Percentiles rank a stretch among this genome's conserved stretches.
Evolutionary conservation across 768 basidiomycete genomes (phyloP).

Genomic region (Coprinopsis marcescibilis): DNA sequence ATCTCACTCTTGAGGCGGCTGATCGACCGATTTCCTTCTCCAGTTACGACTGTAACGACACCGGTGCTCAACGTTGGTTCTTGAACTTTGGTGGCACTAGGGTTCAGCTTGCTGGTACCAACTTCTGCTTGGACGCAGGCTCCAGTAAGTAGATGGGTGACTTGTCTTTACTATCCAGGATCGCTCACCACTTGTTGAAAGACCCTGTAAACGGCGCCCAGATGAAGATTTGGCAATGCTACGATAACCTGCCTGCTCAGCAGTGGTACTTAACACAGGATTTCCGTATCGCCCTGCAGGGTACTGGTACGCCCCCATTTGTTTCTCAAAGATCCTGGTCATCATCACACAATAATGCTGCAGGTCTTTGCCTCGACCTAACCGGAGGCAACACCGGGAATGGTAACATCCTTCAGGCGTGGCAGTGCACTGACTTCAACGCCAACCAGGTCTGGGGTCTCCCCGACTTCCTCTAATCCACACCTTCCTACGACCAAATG

Average conservation of each 20-base stretch:
- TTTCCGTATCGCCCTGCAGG: slow-evolving; percentile 23
- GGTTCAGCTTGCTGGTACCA: slow-evolving; percentile 24
- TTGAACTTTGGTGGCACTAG: slow-evolving; percentile 21
- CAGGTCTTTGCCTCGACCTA: slow-evolving; percentile 7
- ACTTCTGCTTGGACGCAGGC: slow-evolving; percentile 32
- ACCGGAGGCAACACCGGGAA: slow-evolving; percentile 3
- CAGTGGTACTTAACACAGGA: slow-evolving; percentile 26
- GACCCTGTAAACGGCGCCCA: slow-evolving; percentile 24
- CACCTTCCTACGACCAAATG: not conserved
- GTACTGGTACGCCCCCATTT: slow-evolving; percentile 13
- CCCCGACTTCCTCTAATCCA: not conserved
- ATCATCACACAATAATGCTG: not conserved
- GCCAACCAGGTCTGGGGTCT: slow-evolving; percentile 5
- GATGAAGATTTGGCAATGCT: slow-evolving; percentile 33
- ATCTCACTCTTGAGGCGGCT: not conserved
- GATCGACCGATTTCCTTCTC: not conserved
- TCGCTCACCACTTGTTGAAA: slow-evolving; percentile 1
- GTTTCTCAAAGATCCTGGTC: not conserved
- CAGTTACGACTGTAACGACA: slow-evolving; percentile 30
- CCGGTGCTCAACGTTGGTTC: slow-evolving; percentile 25
- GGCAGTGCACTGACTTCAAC: slow-evolving; percentile 1
- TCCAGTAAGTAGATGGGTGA: slow-evolving; percentile 18
- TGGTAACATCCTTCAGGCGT: slow-evolving; percentile 1
- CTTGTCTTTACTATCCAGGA: not conserved
- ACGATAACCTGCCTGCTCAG: slow-evolving; percentile 28